Conservation (phyloP, 768 basidiomycete species). For the Coprinellus aureogranulatus region DNA sequence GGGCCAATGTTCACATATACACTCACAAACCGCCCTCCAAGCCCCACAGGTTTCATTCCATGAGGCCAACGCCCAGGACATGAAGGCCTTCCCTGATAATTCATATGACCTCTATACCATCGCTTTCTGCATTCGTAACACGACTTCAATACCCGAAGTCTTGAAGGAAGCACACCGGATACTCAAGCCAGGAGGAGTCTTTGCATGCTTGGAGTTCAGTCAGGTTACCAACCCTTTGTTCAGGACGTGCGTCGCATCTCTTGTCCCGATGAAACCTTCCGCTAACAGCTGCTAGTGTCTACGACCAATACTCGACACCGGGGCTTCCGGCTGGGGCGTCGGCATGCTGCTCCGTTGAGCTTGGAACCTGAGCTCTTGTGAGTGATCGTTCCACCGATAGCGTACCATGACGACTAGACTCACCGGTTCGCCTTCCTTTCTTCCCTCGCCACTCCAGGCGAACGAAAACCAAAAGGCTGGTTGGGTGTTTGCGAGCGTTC, state of each 20-base stretch:
- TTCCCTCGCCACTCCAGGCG: too few relatives aligned
- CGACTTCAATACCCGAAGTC: constrained; percentile 87
- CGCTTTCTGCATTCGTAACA: constrained; percentile 97
- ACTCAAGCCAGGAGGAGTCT: constrained; percentile 92
- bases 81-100: constrained; percentile 75
- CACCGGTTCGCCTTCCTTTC: too few relatives aligned
- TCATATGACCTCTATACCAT: constrained; percentile 97
- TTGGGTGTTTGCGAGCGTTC: too few relatives aligned
- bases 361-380: too few relatives aligned
- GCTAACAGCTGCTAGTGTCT: constrained; percentile 52
- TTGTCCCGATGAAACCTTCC: background rate
- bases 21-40: constrained; percentile 33
- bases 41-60: constrained; percentile 92
- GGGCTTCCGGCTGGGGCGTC: too few relatives aligned
- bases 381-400: too few relatives aligned
- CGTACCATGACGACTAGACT: too few relatives aligned
- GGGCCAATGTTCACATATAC: too few relatives aligned
- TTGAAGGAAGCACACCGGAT: constrained; percentile 89
- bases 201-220: constrained; percentile 96
- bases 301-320: constrained; percentile 97
- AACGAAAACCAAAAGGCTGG: too few relatives aligned
- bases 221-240: constrained; percentile 74
- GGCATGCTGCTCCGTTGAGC: too few relatives aligned
- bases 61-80: constrained; percentile 87
- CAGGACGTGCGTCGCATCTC: background rate